Conservation (phyloP, 2,329 filamentous ascomycete genomes). For the Myrmaecium sp. region DNA sequence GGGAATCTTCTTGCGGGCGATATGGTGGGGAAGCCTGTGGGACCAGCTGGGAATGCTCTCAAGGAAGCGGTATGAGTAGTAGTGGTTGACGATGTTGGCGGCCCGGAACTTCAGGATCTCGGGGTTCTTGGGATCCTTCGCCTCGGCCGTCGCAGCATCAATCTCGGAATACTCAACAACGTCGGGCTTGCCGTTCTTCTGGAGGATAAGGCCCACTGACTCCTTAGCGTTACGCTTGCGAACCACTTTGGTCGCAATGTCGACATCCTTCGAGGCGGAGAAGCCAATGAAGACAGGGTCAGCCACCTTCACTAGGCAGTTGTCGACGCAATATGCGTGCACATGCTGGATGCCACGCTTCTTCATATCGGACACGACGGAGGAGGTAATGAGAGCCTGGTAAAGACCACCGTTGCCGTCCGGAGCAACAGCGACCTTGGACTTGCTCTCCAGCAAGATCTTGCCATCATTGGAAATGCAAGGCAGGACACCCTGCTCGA, state of each 20-base stretch:
- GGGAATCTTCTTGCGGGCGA: slow-evolving; percentile 97
- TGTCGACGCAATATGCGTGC: slow-evolving; percentile 96
- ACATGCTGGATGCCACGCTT: slow-evolving; percentile 85
- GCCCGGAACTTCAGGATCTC: slow-evolving; percentile 87
- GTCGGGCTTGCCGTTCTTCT: slow-evolving; percentile 90
- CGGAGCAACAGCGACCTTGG: slow-evolving; percentile 80
- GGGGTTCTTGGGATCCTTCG: slow-evolving; percentile 63
- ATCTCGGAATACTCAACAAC: slow-evolving; percentile 99
- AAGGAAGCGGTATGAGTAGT: slow-evolving; percentile 90
- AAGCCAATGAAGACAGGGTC: slow-evolving; percentile 94
- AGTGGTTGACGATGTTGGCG: slow-evolving; percentile 99
- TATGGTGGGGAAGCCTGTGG: slow-evolving; percentile 78
- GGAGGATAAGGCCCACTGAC: slow-evolving; percentile 83
- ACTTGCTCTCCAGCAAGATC: slow-evolving; percentile 83
- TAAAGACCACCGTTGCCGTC: slow-evolving; percentile 97
- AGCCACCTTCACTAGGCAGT: slow-evolving; percentile 97
- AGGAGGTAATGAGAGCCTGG: slow-evolving; percentile 66
- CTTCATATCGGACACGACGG: slow-evolving; percentile 74
- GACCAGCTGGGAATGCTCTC: slow-evolving; percentile 79
- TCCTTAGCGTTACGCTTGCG: slow-evolving; percentile 94
- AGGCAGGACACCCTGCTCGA: slow-evolving; percentile 91
- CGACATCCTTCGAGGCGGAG: slow-evolving; percentile 69
- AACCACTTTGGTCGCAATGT: slow-evolving; percentile 98
- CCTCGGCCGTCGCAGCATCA: slow-evolving; percentile 72
- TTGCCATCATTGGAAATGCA: slow-evolving; percentile 97